Evolutionary conservation across 306 rosid genomes (phyloP), one percentile per base, ranked within the genome.

Genomic region (Quercus gilva): DNA sequence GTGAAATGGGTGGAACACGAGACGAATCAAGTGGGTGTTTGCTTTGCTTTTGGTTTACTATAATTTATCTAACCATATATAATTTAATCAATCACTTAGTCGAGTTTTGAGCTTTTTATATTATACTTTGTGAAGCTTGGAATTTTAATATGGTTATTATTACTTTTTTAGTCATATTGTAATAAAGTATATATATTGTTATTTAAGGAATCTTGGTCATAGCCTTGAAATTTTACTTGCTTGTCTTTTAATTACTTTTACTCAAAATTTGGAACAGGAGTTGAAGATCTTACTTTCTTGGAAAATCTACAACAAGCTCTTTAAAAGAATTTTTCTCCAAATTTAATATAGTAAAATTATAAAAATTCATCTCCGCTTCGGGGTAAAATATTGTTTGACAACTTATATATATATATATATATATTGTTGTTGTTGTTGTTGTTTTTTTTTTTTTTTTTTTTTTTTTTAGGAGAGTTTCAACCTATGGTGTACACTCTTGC

Each of bases 1-100:
- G 76, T 49, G 80, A 69, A 68, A 60, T 52, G 94, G 97, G 91
- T 74, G 87, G 87, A 89, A 85, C 90, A 87, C 95, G 84, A 90
- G 94, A 84, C 80, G 64, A 51, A 80, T 88, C 91, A 85, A 85
- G 89, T 87, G 88, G 94, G 65, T 77, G 81, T 76, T 83, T 86
- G 86, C 68, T 81, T 80, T 86, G 80, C 84, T 80, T 83, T 81
- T 84, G 78, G 35, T 82, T 79, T 84, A 79, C 77, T 52, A 78
- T 69, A 45, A 21, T 74, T 79, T 51, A 21, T 74, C 76, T 51
- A 85, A 77, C 60, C 23, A 78, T 31, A 25, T 52, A 63, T 87
- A 63, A 61, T 77, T 83, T 85, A 73, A 77, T 29, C 73, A 26
- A 60, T 49, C 78, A 33, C 82, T 77, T 76, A 80, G 82, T 83